phyloP scores from a whole-genome alignment of 2,329 filamentous ascomycete species.

The Pseudogymnoascus sp. region DNA sequence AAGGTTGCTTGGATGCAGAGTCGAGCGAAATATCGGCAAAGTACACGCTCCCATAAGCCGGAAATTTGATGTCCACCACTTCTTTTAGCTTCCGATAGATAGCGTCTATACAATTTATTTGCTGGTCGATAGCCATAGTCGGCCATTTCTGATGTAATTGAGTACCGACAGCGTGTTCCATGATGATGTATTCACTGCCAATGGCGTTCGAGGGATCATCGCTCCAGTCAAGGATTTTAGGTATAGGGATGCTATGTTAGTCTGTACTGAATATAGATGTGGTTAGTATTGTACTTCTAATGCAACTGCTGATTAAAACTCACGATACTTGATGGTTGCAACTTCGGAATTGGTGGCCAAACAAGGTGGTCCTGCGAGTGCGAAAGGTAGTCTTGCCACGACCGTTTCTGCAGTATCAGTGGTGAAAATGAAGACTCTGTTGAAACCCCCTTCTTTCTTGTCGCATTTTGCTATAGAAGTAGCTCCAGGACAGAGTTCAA shows the following conservation, averaged over 20 bases:
- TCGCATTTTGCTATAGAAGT: no score
- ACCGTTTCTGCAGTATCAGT: conserved; percentile 13
- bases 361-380: conserved; percentile 29
- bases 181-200: conserved; percentile 33
- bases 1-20: conserved; percentile 8
- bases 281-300: neutral
- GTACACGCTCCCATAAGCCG: conserved; percentile 31
- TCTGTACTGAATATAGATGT: conserved; percentile 9
- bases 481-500: no score
- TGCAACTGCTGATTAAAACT: conserved; percentile 11
- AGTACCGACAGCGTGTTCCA: conserved; percentile 30
- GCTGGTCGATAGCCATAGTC: conserved; percentile 24
- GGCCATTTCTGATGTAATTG: conserved; percentile 27
- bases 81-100: conserved; percentile 15
- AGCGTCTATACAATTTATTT: conserved; percentile 18
- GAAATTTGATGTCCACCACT: conserved; percentile 23
- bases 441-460: no score
- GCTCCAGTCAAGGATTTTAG: conserved; percentile 35
- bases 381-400: conserved; percentile 35
- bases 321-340: conserved; percentile 36
- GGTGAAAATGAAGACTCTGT: no score
- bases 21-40: conserved; percentile 14
- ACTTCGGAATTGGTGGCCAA: conserved; percentile 36
- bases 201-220: conserved; percentile 29
- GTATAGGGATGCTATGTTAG: conserved; percentile 34